Conservation (phyloP, 2,329 filamentous ascomycete genomes). For the Chrysosporium queenslandicum region DNA sequence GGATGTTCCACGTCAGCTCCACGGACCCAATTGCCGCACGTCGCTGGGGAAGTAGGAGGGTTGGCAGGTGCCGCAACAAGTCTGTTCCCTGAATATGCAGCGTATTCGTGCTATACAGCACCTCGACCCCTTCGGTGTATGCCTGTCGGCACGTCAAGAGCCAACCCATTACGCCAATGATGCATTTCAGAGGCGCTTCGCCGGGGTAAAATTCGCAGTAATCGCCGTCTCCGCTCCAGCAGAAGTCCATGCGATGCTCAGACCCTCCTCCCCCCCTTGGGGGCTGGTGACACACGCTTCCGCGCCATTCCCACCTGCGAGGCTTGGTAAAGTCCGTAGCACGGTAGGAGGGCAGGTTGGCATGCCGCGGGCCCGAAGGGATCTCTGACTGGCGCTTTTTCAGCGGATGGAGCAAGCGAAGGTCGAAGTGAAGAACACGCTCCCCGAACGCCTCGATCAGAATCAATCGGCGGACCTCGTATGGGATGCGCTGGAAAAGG, state of each 20-base stretch:
- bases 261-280: not conserved
- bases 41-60: conserved; percentile 10
- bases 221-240: no score
- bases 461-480: conserved; percentile 23
- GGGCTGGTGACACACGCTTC: conserved; percentile 8
- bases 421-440: conserved; percentile 5
- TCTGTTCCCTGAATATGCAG: conserved; percentile 19
- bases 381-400: not conserved
- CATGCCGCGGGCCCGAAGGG: not conserved
- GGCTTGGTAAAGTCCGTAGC: not conserved
- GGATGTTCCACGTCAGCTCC: conserved; percentile 10
- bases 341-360: not conserved
- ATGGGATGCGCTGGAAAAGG: conserved; percentile 19
- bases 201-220: no score
- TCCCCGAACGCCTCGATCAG: conserved; percentile 10
- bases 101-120: conserved; percentile 26
- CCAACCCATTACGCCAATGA: no score
- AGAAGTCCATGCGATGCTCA: no score
- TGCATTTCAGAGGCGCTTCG: not conserved
- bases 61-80: conserved; percentile 2
- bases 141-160: not conserved
- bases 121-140: conserved; percentile 22
- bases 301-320: conserved; percentile 9
- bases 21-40: conserved; percentile 8
- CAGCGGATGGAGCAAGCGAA: conserved; percentile 7